Percentiles rank a stretch among this genome's conserved stretches.
These are phyloP conservation scores for Alternaria angustiovoidea DNA, from an alignment of 2,329 filamentous ascomycete genomes.

Conservation along the genomic window DNA sequence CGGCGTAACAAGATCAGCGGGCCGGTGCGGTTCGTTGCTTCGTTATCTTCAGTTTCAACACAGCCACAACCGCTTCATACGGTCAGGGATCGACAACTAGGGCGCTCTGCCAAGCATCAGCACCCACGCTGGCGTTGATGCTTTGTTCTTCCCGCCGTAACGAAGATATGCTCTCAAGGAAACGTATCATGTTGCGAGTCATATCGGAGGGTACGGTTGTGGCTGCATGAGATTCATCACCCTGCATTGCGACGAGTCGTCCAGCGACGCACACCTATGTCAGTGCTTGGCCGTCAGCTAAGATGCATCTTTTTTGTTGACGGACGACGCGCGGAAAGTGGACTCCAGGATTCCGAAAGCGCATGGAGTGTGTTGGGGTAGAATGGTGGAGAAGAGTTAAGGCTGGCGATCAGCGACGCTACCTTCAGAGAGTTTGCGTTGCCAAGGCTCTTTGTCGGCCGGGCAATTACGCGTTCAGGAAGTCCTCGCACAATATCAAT, in stretches of 20 bases:
- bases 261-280: neutral
- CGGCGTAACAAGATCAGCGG: conserved; percentile 21
- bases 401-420: conserved; percentile 20
- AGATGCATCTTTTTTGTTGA: conserved; percentile 1
- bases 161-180: conserved; percentile 1
- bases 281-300: neutral
- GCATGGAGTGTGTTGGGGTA: conserved; percentile 9
- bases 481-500: conserved; percentile 5
- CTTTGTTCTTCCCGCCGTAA: conserved; percentile 14
- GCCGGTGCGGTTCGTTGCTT: conserved; percentile 23
- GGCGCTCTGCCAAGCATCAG: conserved; percentile 18
- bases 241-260: conserved; percentile 8
- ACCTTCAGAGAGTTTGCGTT: conserved; percentile 8
- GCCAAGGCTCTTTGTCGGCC: conserved; percentile 14
- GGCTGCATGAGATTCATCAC: conserved; percentile 9
- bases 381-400: conserved; percentile 4
- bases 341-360: conserved; percentile 7
- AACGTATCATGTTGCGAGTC: conserved; percentile 1
- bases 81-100: conserved; percentile 20
- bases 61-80: conserved; percentile 34
- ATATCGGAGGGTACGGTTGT: neutral
- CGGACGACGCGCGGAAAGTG: conserved; percentile 7
- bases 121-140: conserved; percentile 13
- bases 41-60: conserved; percentile 36
- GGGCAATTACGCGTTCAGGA: conserved; percentile 13